Base-by-base conservation (phyloP, 352 stramenopile species). In the Pythium myriotylum region DNA sequence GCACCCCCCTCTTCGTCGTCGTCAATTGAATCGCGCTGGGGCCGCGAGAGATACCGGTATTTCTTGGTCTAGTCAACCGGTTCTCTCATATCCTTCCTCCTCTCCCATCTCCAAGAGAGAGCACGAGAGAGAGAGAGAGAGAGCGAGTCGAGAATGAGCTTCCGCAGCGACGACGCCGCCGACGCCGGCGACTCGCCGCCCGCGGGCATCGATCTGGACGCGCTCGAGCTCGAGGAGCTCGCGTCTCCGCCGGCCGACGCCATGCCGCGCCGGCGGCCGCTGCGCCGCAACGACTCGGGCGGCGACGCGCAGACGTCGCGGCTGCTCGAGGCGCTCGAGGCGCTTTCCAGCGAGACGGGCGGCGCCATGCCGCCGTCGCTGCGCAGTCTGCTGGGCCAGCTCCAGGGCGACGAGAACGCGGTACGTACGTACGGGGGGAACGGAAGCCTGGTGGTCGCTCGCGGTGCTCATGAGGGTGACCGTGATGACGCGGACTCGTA, bases 251-350 rank as follows among this genome's bases (percentile, higher is more conserved):
- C 35, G 32, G 12, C 27, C 51, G 51, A 59, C 39, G 23, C 26
- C 24, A 14, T 59, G 29, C 19, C 49, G 27, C 47, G 26, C 14
- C 49, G 57, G 5, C 58, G 50, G 5, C 48, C 58, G 0, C 16
- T 65, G 16, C 58, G 29, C 3, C 48, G 58, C 16, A 54, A 41
- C 49, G 58, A 42, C 32, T 65, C 58, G 13, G 26, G 10, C 39
- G 40, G 40, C n/a, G 49, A 59, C 1, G 22, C 12, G 6, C 40
- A 53, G 23, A 67, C 76, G 14, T 48, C 69, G 43, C 70, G 77
- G 14, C 70, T 89, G 61, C 45, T 89, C 2, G 77, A 88, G 46
- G 77, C 77, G 27, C 65, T 89, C 0, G 80, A 89, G 37, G 72
- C 72, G 47, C 72, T 89, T 2, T 76, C 74, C 1, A 62, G 72